Base-by-base conservation (phyloP, 139 green algal genomes). In the Eudorina sp. region DNA sequence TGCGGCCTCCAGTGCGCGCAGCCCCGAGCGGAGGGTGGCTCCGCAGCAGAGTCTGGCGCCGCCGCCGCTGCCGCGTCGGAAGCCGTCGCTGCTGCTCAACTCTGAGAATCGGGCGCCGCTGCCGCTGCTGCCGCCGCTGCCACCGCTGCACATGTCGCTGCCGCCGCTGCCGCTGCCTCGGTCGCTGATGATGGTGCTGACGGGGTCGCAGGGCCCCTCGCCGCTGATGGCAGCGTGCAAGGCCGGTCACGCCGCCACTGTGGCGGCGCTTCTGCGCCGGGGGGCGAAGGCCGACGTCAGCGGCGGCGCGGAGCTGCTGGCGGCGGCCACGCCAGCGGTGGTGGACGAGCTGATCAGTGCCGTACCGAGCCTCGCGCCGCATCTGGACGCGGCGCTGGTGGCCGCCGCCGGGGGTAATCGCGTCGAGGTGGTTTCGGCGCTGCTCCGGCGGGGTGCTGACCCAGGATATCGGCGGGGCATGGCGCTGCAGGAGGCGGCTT, bases 181-280 rank as follows among this genome's bases (percentile, higher is more conserved):
- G 19, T 21, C 70, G 41, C 38, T 53, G 70, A 53, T 75, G 66
- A 21, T 75, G 66, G 21, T 46, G 66, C 66, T 46, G 18, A 27
- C 34, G 3, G 34, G 66, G 16, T 27, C 11, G 3, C 66, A 46
- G 2, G 34, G 66, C 0, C 34, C 66, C 31, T 53, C 76, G 16
- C 76, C 76, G n/a, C 76, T 83, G 31, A 14, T 83, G 76, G 76
- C 76, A 6, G 76, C 76, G 31, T 83, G 76, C 51, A 19, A 11
- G 16, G 48, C 31, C 36, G 76, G 76, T 51, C 76, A 83, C 36
- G 51, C 48, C 19, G 51, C n/a, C 3, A 69, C 76, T n/a, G 48
- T 46, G 7, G 76, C 31, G 76, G 31, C 51, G 31, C 76, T 83
- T 3, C 51, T 83, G 19, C 31, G 51, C 4, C 76, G 76, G 9